Percentiles rank a stretch among this genome's conserved stretches.
phyloP scores from a whole-genome alignment of 1,139 yeast genomes.

The Nadsonia starkeyi-henricii region DNA sequence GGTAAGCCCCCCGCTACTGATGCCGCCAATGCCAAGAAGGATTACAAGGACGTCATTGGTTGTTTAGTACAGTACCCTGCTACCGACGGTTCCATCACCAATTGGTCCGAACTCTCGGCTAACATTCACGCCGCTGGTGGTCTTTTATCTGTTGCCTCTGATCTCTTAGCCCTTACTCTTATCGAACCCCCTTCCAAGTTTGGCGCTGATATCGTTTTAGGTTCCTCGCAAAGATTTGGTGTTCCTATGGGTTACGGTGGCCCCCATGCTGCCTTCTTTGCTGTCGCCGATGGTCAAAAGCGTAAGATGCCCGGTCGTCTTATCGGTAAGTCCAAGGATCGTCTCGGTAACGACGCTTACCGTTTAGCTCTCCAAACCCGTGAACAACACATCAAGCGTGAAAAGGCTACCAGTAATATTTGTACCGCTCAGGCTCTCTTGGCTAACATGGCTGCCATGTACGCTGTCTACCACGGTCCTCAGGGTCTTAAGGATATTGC shows the following conservation, averaged over 20 bases:
- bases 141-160: constrained; percentile 74
- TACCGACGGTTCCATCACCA: constrained; percentile 61
- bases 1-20: constrained; percentile 33
- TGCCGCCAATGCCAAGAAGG: constrained; percentile 30
- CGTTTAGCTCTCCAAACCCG: constrained; percentile 93
- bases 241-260: constrained; percentile 98
- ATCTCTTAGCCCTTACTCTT: constrained; percentile 73
- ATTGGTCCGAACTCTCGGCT: constrained; percentile 44
- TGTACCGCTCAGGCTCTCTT: constrained; percentile 95
- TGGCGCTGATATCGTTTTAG: constrained; percentile 88
- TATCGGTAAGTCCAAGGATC: constrained; percentile 84
- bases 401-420: constrained; percentile 92
- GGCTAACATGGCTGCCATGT: constrained; percentile 92
- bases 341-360: constrained; percentile 77
- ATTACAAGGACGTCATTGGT: constrained; percentile 47
- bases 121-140: constrained; percentile 61
- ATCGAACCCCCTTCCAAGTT: constrained; percentile 72
- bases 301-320: constrained; percentile 95
- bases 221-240: constrained; percentile 91
- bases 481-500: constrained; percentile 78
- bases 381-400: constrained; percentile 95
- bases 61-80: constrained; percentile 83
- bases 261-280: constrained; percentile 96
- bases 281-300: constrained; percentile 63
- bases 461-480: constrained; percentile 94